phyloP scores from a whole-genome alignment of 1,139 yeast genomes.

The Lodderomyces theae region DNA sequence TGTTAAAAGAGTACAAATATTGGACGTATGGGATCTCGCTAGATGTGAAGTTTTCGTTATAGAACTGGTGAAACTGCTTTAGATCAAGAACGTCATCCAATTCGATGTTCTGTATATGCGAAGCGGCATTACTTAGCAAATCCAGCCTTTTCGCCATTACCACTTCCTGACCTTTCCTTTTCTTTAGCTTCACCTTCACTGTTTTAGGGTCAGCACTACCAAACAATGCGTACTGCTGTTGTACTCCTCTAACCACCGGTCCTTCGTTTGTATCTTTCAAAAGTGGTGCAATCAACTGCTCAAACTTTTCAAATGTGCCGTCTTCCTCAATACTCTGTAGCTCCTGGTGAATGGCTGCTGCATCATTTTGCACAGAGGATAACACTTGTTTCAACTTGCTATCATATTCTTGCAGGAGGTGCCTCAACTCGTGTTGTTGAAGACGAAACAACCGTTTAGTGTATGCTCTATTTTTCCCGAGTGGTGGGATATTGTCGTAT shows the following conservation, averaged over 20 bases:
- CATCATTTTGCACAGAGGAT: conserved; percentile 16
- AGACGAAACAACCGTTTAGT: conserved; percentile 42
- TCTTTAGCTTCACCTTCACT: conserved; percentile 11
- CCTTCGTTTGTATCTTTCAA: conserved; percentile 17
- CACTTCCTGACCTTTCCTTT: conserved; percentile 20
- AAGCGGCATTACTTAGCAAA: conserved; percentile 49
- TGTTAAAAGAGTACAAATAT: conserved; percentile 47
- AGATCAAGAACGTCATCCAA: conserved; percentile 45
- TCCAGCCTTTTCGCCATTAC: conserved; percentile 31
- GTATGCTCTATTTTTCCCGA: conserved; percentile 18
- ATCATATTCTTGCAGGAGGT: conserved; percentile 49
- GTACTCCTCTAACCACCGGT: conserved; percentile 32
- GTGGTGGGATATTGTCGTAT: conserved; percentile 11
- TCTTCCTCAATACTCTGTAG: conserved; percentile 26
- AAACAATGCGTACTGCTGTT: conserved; percentile 35
- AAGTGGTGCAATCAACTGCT: conserved; percentile 34
- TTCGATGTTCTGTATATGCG: conserved; percentile 33
- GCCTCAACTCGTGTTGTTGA: conserved; percentile 69
- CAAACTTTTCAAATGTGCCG: conserved; percentile 40
- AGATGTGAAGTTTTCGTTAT: conserved; percentile 40
- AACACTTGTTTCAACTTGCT: conserved; percentile 7
- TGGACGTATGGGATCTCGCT: conserved; percentile 43
- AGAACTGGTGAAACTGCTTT: conserved; percentile 44
- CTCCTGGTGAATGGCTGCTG: conserved; percentile 19
- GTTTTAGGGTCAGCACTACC: conserved; percentile 11